Percentiles rank a stretch among this genome's conserved stretches.
Conservation (phyloP, 73 alveolate genomes). For the Effrenium voratum region DNA sequence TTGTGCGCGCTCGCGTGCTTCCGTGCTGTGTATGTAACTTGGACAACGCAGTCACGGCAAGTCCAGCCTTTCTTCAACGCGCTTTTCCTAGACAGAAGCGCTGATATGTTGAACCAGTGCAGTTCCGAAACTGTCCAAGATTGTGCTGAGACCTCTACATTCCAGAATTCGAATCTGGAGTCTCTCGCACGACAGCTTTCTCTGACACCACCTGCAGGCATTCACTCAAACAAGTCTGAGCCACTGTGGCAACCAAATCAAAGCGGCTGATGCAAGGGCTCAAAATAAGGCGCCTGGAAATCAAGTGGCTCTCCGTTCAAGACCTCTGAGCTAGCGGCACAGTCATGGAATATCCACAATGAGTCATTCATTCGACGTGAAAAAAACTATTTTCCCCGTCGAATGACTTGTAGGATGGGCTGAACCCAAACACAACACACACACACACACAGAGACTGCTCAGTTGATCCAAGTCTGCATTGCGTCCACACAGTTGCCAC, state of each 20-base stretch:
- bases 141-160: background rate
- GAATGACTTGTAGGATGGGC: no score
- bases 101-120: background rate
- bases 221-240: background rate
- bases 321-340: slow-evolving; percentile 29
- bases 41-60: no score
- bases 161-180: slow-evolving; percentile 9
- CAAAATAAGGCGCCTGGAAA: slow-evolving; percentile 29
- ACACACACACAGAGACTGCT: background rate
- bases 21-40: no score
- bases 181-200: slow-evolving; percentile 45
- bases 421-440: no score
- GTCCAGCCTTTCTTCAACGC: slow-evolving; percentile 35
- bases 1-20: no score
- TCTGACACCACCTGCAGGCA: slow-evolving; percentile 41
- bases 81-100: background rate
- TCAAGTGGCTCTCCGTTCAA: slow-evolving; percentile 43
- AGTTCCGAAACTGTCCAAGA: background rate
- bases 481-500: no score
- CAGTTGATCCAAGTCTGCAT: no score
- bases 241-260: background rate
- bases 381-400: no score
- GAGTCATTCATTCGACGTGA: no score
- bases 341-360: no score
- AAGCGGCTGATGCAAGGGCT: background rate